Base-by-base conservation (phyloP, 2,329 filamentous ascomycete species). In the Arthrobotrys megalospora region DNA sequence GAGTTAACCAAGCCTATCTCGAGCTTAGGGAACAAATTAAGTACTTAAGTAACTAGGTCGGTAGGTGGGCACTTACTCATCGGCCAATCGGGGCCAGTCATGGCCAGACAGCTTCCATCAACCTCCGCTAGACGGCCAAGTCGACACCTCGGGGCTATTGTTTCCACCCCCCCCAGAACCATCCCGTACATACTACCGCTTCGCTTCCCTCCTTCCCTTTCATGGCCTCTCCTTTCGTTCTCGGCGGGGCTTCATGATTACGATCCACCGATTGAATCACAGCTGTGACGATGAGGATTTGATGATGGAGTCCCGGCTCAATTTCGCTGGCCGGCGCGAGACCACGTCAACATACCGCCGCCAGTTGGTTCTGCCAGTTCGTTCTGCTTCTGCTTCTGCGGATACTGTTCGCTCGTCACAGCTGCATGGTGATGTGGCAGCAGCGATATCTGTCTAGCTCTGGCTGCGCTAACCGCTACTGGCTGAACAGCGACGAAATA, bases 381-480 rank as follows among this genome's bases (percentile, higher is more conserved):
- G 60, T 66, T 66, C 60, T 75, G 63, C 63, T 66, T 41, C 47
- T 52, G 63, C 45, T 73, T 45, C 72, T 69, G 72, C 47, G 53
- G 64, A 65, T 70, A 41, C 45, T 41, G 66, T 53, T 55, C 41
- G 45, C 53, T 71, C 66, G 73, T 71, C 50, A 55, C 62, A 71
- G 75, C 75, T 78, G 75, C 75, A 78, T 78, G 75, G 75, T 78
- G 75, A 78, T 71, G 75, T 78, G 75, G 75, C 75, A 78, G 64
- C 45, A 45, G 60, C 41, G 58, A 64, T 73, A 63, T 73, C 62
- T 66, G 48, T 65, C 48, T 53, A 73, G 69, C 43, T 43, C 36
- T 69, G 50, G 36, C 55, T 19, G 48, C 47, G 62, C 60, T 77
- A 71, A 77, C 65, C 55, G 28, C 47, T 50, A 76, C 55, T 41